Evolutionary conservation across 2,329 filamentous ascomycete species (phyloP).

Genomic region (Didymella arachidicola): DNA sequence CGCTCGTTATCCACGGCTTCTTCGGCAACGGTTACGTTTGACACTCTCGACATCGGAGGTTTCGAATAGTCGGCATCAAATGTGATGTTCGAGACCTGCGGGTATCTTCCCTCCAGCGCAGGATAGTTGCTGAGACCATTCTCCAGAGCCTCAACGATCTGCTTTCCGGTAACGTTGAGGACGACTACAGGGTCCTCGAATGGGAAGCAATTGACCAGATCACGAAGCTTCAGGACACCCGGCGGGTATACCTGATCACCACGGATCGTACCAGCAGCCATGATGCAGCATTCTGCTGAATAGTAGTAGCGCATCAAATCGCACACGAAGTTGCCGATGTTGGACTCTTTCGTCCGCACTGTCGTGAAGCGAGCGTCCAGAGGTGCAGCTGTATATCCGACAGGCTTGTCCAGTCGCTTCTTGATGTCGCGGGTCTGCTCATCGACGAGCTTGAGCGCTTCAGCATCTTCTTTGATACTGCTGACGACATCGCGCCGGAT

Average conservation of each 20-base stretch:
- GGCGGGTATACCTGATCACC: constrained; percentile 84
- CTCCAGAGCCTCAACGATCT: constrained; percentile 80
- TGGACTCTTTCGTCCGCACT: constrained; percentile 78
- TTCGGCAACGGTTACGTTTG: constrained; percentile 67
- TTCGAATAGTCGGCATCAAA: constrained; percentile 74
- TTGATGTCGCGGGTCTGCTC: constrained; percentile 76
- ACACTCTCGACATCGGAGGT: constrained; percentile 68
- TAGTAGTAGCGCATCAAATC: constrained; percentile 90
- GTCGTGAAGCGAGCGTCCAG: constrained; percentile 88
- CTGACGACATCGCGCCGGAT: constrained; percentile 76
- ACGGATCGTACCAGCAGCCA: constrained; percentile 28
- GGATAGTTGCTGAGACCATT: constrained; percentile 84
- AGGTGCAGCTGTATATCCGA: constrained; percentile 80
- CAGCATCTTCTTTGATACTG: constrained; percentile 68
- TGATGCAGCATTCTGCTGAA: constrained; percentile 71
- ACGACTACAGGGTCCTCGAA: constrained; percentile 91
- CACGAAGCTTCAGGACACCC: constrained; percentile 77
- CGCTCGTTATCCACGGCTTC: constrained; percentile 67
- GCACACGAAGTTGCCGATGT: constrained; percentile 89
- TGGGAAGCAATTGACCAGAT: constrained; percentile 88
- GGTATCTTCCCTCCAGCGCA: constrained; percentile 81
- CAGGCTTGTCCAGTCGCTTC: constrained; percentile 78
- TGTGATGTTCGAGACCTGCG: constrained; percentile 83
- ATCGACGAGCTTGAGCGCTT: constrained; percentile 69
- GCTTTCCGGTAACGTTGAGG: constrained; percentile 73